These are phyloP conservation scores for Postia placenta DNA, from an alignment of 768 basidiomycete species.

Conservation along the genomic window DNA sequence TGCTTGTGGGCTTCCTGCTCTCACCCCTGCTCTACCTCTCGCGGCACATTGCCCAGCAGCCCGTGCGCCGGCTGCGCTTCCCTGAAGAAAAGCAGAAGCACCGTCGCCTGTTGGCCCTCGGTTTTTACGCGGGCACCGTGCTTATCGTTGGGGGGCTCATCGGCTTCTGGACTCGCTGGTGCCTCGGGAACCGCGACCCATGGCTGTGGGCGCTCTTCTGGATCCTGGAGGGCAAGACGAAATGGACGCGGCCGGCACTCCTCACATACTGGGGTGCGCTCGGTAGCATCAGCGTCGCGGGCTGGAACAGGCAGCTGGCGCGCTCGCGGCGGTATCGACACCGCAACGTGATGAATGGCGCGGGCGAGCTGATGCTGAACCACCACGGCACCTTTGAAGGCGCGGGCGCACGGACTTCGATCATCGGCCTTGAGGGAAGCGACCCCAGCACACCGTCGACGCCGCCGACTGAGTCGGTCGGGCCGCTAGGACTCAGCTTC, in stretches of 20 bases:
- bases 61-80: slow-evolving; percentile 71
- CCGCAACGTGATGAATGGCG: slow-evolving; percentile 29
- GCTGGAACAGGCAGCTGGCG: slow-evolving; percentile 89
- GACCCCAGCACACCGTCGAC: slow-evolving; percentile 20
- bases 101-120: slow-evolving; percentile 76
- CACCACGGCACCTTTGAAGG: slow-evolving; percentile 2
- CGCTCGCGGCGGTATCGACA: slow-evolving; percentile 65
- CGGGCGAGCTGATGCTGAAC: slow-evolving; percentile 18
- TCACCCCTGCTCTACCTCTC: slow-evolving; percentile 90
- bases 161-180: slow-evolving; percentile 91
- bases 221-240: slow-evolving; percentile 65
- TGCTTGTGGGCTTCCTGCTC: slow-evolving; percentile 91
- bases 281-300: slow-evolving; percentile 81
- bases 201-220: slow-evolving; percentile 83
- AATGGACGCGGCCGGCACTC: slow-evolving; percentile 76
- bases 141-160: slow-evolving; percentile 78
- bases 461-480: slow-evolving; percentile 15
- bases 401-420: not conserved
- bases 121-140: slow-evolving; percentile 73
- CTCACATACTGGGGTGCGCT: slow-evolving; percentile 82
- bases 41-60: slow-evolving; percentile 84
- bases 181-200: slow-evolving; percentile 73
- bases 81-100: slow-evolving; percentile 82
- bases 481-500: slow-evolving; percentile 26
- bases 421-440: slow-evolving; percentile 15